These are phyloP conservation scores for Xylariaceae sp. DNA, from an alignment of 2,329 filamentous ascomycete species.

Conservation along the genomic window DNA sequence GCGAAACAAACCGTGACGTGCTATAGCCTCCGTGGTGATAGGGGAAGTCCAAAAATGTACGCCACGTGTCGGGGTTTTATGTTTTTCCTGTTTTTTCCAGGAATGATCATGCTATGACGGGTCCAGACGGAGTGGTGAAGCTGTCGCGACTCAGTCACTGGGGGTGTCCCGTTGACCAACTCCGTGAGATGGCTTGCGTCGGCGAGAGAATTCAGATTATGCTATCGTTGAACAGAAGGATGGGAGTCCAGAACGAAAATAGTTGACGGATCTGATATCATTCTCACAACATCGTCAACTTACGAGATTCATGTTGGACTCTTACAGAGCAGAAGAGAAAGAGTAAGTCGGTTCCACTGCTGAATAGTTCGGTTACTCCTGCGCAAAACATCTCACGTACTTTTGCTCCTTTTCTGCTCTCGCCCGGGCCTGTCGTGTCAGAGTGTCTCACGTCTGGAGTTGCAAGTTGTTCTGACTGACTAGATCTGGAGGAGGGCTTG, in stretches of 20 bases:
- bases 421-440: not conserved
- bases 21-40: too few relatives aligned
- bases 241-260: not conserved
- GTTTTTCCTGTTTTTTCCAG: not conserved
- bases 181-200: too few relatives aligned
- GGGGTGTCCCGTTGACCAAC: too few relatives aligned
- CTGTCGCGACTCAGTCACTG: not conserved
- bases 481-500: not conserved
- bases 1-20: not conserved
- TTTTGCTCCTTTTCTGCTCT: not conserved
- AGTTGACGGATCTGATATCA: not conserved
- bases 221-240: not conserved
- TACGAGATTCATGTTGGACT: not conserved
- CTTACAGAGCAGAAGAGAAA: not conserved
- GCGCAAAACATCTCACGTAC: not conserved
- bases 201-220: too few relatives aligned
- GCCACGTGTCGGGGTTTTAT: too few relatives aligned
- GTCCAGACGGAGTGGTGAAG: not conserved
- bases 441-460: constrained; percentile 6
- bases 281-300: not conserved
- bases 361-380: constrained; percentile 1
- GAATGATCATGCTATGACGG: not conserved
- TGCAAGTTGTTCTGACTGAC: not conserved
- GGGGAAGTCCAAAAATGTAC: too few relatives aligned
- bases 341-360: not conserved